These are phyloP conservation scores for Coemansia aciculifera DNA, from an alignment of 192 early-diverging fungal genomes.

Conservation along the genomic window DNA sequence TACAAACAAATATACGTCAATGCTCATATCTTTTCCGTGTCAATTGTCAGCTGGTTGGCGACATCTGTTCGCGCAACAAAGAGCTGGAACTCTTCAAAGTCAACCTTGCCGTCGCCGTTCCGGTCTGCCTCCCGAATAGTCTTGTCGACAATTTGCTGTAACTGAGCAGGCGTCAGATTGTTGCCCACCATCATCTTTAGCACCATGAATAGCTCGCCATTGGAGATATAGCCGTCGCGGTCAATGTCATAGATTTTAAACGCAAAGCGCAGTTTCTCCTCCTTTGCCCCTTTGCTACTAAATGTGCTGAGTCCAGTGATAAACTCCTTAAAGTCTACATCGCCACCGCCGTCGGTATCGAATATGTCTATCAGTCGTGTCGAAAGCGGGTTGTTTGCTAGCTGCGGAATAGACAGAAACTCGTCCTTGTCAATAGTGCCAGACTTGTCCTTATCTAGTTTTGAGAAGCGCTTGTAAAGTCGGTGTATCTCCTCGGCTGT, in stretches of 20 bases:
- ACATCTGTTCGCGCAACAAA: slow-evolving; percentile 97
- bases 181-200: slow-evolving; percentile 99
- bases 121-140: slow-evolving; percentile 98
- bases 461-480: slow-evolving; percentile 98
- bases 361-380: slow-evolving; percentile 95
- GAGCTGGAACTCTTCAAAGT: slow-evolving; percentile 93
- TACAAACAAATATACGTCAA: neutral
- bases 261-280: slow-evolving; percentile 92
- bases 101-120: slow-evolving; percentile 93
- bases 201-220: slow-evolving; percentile 97
- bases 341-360: slow-evolving; percentile 96
- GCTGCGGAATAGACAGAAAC: slow-evolving; percentile 94
- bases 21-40: slow-evolving; percentile 52
- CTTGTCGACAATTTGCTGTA: slow-evolving; percentile 99
- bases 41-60: slow-evolving; percentile 93
- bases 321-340: slow-evolving; percentile 99
- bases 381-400: slow-evolving; percentile 96
- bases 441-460: slow-evolving; percentile 96
- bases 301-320: slow-evolving; percentile 93
- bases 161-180: slow-evolving; percentile 92
- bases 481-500: slow-evolving; percentile 94
- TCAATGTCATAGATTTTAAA: slow-evolving; percentile 99
- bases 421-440: slow-evolving; percentile 97
- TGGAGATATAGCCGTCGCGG: slow-evolving; percentile 97
- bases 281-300: slow-evolving; percentile 89